Evolutionary conservation across 305 asterid species (phyloP), one percentile per base, ranked within the genome.

Genomic region (Rubia peregrina): DNA sequence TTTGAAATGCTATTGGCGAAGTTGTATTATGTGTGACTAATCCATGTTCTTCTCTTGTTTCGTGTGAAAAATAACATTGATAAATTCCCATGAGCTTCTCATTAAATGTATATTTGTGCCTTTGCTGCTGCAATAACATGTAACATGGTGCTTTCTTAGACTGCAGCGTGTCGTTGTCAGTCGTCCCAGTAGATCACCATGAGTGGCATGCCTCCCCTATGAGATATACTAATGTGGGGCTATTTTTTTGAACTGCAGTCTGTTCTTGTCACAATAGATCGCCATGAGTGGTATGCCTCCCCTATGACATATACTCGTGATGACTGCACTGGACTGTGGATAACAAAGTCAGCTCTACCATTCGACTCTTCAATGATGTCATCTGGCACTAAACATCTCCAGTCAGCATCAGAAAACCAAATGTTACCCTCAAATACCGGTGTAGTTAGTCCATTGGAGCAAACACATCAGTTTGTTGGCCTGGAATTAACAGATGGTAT

Each of bases 181-280:
- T 95, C 75, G 97, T 91, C 79, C 90, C 97, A 66, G 80, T 95
- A 74, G 98, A 91, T 72, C 90, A 96, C 73, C 98, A 91, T 76
- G 98, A 95, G 80, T 95, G 99, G 98, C 89, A 95, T 83, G 97
- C 99, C 64, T 85, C 91, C 65, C 98, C 98, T 67, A 96, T 85
- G 70, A 80, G 87, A 76, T 91, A 87, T 76, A 86, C 89, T 61
- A 96, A 97, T 64, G 76, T 49, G 21, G 6, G 33, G 33, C 33
- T 9, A 7, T 17, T n/a, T 14, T 41, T 71, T 75, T 72, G 79
- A 62, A 65, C 42, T 85, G 83, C 98, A 95, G 99, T 91, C 99
- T 82, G 99, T 92, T 75, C 89, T 95, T 76, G 97, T 95, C 77
- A 91, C 99, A 66, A 80, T 95, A 73, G 99, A 95, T 72, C 95